Evolutionary conservation across 2,329 filamentous ascomycete genomes (phyloP), one percentile per base, ranked within the genome.

Genomic region (Cryphonectria radicalis): DNA sequence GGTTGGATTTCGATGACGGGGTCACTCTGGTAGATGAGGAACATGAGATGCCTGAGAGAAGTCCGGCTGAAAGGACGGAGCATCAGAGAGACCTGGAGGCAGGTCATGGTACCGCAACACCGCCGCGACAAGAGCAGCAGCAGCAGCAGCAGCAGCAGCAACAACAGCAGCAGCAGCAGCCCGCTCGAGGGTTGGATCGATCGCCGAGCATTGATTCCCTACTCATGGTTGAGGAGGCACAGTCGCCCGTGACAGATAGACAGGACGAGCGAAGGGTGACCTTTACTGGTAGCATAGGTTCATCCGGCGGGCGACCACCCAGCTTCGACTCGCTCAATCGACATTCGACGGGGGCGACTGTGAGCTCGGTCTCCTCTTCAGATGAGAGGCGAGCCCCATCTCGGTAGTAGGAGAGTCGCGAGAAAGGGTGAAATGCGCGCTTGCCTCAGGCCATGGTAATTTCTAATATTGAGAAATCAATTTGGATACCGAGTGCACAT

Each of bases 61-160:
- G 40, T 35, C 55, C 55, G 40, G 66, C n/a, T 64, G 42, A 42
- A 8, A 25, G 62, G 62, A 63, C 59, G 6, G 53, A n/a, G 35
- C 62, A 17, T 40, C 22, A 25, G 40, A 40, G n/a, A 43, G 62
- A 62, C 28, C 10, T 68, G n/a, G 66, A 62, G 55, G 66, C 55
- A 11, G 55, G 43, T 22, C 64, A 57, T 59, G 6, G 25, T 19
- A 7, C 40, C 4, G 40, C 13, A 22, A 40, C 59, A 37, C 25
- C 77, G 17, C 42, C 42, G 55, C 73, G 10, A 40, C 37, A 40
- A 40, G 37, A 40, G 37, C 37, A 35, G 72, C 71, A n/a, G 74
- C 76, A 32, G 70, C 75, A 28, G 69, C 72, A n/a, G 70, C 73
- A 40, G 6, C 62, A 43, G 43, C 22, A 46, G 28, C 11, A 62